Conservation (phyloP, 1,284 basidiomycete species). For the Rhodotorula sp. region DNA sequence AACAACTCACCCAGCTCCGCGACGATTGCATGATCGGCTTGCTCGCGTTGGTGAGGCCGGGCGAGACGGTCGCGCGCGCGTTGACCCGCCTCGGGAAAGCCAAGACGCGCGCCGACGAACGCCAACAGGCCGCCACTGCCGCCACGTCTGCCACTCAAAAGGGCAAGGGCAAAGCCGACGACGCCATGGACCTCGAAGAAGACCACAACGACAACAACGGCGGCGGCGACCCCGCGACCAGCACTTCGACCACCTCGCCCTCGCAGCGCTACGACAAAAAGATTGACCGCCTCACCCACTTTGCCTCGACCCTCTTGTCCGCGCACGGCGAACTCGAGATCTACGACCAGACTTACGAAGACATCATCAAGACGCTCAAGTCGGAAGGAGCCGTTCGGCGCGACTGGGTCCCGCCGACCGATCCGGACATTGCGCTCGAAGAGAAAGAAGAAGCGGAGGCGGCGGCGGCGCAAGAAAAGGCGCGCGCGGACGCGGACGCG, state of each 20-base stretch:
- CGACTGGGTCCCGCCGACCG: slow-evolving; percentile 72
- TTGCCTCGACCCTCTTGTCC: slow-evolving; percentile 77
- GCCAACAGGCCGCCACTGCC: slow-evolving; percentile 57
- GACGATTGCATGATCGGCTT: slow-evolving; percentile 63
- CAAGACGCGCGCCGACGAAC: slow-evolving; percentile 69
- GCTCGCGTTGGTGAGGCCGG: slow-evolving; percentile 74
- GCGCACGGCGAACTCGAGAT: slow-evolving; percentile 72
- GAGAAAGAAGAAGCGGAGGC: slow-evolving; percentile 18
- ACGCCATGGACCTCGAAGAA: slow-evolving; percentile 1
- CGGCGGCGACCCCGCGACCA: neutral
- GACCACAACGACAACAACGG: neutral
- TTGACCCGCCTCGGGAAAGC: slow-evolving; percentile 77
- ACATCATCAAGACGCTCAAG: slow-evolving; percentile 70
- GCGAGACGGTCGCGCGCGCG: slow-evolving; percentile 87
- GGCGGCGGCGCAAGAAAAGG: neutral
- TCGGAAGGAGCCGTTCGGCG: slow-evolving; percentile 65
- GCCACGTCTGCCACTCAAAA: slow-evolving; percentile 34
- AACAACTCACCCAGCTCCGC: slow-evolving; percentile 40
- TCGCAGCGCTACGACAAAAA: slow-evolving; percentile 48
- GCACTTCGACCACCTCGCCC: neutral
- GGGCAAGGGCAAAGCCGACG: slow-evolving; percentile 48
- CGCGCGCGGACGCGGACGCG: neutral
- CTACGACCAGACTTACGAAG: slow-evolving; percentile 78
- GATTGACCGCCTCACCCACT: slow-evolving; percentile 74
- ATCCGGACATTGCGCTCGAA: slow-evolving; percentile 51